These are phyloP conservation scores for Physcia stellaris DNA, from an alignment of 495 filamentous ascomycete species.

Conservation along the genomic window DNA sequence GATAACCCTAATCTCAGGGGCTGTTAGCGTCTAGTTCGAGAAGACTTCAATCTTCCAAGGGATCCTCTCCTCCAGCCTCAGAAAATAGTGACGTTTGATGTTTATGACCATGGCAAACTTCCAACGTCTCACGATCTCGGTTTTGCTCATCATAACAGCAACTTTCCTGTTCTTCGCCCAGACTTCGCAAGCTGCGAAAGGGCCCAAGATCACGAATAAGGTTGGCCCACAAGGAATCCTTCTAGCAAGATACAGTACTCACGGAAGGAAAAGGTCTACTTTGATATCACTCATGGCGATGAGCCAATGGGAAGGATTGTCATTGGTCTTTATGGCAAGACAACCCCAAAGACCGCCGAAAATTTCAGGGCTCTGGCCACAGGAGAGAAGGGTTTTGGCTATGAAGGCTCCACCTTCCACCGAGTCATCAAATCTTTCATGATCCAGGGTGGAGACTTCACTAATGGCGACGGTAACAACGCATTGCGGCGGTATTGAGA, in stretches of 20 bases:
- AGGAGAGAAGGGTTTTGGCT: slow-evolving; percentile 93
- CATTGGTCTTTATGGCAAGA: slow-evolving; percentile 94
- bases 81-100: too few species aligned
- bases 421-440: slow-evolving; percentile 98
- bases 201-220: slow-evolving; percentile 94
- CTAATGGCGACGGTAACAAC: slow-evolving; percentile 66
- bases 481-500: background rate
- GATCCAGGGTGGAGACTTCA: slow-evolving; percentile 99
- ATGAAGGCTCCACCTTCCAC: slow-evolving; percentile 92
- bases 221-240: slow-evolving; percentile 26
- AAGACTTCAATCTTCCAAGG: too few species aligned
- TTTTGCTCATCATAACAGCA: slow-evolving; percentile 61
- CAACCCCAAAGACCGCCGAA: slow-evolving; percentile 91
- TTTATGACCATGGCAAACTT: slow-evolving; percentile 34
- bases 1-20: too few species aligned
- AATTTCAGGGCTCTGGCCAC: slow-evolving; percentile 97
- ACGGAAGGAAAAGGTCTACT: slow-evolving; percentile 52
- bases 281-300: slow-evolving; percentile 87
- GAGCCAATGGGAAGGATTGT: slow-evolving; percentile 75
- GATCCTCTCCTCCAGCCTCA: too few species aligned
- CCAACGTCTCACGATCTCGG: slow-evolving; percentile 41
- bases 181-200: slow-evolving; percentile 61
- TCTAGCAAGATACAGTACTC: slow-evolving; percentile 3
- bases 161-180: slow-evolving; percentile 61
- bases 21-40: too few species aligned